Evolutionary conservation across 129 eudicot species (phyloP).

Genomic region (Dittrichia graveolens): DNA sequence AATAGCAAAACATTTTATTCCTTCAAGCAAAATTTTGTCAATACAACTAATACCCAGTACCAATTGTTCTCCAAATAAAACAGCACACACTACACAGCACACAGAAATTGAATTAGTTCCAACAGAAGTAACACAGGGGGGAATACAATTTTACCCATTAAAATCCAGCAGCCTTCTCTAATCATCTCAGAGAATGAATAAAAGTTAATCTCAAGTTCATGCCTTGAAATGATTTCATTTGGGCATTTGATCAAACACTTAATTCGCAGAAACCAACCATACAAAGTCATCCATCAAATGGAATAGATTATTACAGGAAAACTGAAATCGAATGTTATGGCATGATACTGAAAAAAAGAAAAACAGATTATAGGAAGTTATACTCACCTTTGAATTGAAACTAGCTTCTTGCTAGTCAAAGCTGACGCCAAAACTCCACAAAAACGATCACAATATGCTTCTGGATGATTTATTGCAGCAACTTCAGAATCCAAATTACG

Average conservation of each 20-base stretch:
- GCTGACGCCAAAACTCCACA: not conserved
- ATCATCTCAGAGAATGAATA: not conserved
- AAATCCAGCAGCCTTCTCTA: not conserved
- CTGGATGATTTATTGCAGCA: too few relatives aligned
- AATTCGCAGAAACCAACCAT: not conserved
- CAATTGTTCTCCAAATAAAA: too few relatives aligned
- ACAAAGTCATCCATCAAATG: not conserved
- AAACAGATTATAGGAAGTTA: not conserved
- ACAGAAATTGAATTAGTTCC: too few relatives aligned
- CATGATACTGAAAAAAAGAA: not conserved
- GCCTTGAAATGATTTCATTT: not conserved
- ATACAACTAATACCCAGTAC: too few relatives aligned
- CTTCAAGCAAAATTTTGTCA: too few relatives aligned
- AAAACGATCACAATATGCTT: too few relatives aligned
- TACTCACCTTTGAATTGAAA: not conserved
- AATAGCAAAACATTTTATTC: too few relatives aligned
- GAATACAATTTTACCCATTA: not conserved
- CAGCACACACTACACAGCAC: too few relatives aligned
- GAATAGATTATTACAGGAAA: not conserved
- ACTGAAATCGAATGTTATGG: not conserved
- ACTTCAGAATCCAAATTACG: too few relatives aligned
- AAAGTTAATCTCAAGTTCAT: not conserved
- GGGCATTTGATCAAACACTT: slow-evolving; percentile 19
- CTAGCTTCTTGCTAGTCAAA: not conserved
- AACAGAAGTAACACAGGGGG: not conserved